These are phyloP conservation scores for Diaporthe sp. DNA, from an alignment of 2,329 filamentous ascomycete genomes.

Conservation along the genomic window DNA sequence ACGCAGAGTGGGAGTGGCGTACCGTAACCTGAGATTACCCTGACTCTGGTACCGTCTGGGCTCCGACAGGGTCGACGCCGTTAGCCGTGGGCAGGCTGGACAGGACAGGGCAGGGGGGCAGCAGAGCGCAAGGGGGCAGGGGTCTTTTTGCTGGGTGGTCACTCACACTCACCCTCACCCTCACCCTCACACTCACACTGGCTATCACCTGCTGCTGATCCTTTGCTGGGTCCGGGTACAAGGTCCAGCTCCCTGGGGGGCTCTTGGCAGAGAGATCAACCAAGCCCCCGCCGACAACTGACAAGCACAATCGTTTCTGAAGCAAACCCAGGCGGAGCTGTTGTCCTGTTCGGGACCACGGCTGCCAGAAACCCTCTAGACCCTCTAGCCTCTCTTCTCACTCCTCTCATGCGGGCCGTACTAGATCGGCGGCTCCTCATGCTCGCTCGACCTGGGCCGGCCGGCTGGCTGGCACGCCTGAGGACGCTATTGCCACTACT, in stretches of 20 bases:
- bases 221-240: constrained; percentile 13
- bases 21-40: constrained; percentile 33
- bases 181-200: not conserved
- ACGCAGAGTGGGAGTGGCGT: constrained; percentile 21
- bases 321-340: constrained; percentile 29
- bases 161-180: too few relatives aligned
- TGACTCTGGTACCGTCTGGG: constrained; percentile 34
- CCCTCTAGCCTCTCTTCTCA: not conserved
- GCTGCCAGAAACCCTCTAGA: not conserved
- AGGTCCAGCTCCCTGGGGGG: constrained; percentile 14
- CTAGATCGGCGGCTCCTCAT: constrained; percentile 18
- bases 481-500: not conserved
- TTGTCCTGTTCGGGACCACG: constrained; percentile 11
- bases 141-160: not conserved
- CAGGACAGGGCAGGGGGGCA: not conserved
- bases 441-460: not conserved
- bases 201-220: constrained; percentile 17
- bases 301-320: constrained; percentile 27
- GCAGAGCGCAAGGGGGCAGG: not conserved
- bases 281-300: constrained; percentile 21
- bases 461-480: not conserved
- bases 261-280: constrained; percentile 25
- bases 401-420: constrained; percentile 6
- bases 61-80: constrained; percentile 28
- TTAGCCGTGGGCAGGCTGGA: constrained; percentile 20